A percentile compares a stretch with the other conserved stretches of the same genome.
These are phyloP conservation scores for Didymella segeticola DNA, from an alignment of 2,329 filamentous ascomycete genomes.

Conservation along the genomic window DNA sequence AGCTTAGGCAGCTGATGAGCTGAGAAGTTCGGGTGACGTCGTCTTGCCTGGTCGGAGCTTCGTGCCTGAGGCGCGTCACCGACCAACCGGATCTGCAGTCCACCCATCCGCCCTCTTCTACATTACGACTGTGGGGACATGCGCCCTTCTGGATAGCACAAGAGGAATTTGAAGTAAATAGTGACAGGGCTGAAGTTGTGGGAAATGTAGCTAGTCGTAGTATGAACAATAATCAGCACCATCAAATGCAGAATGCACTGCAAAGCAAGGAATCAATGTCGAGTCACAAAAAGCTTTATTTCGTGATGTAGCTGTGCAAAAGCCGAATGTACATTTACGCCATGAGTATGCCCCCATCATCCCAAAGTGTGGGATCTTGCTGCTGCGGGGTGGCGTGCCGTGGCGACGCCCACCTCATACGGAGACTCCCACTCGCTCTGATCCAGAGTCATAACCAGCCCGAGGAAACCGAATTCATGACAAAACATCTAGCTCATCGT, in stretches of 20 bases:
- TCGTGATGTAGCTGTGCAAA: slow-evolving; percentile 44
- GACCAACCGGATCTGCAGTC: slow-evolving; percentile 17
- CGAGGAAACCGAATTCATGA: slow-evolving; percentile 47
- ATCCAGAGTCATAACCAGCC: slow-evolving; percentile 51
- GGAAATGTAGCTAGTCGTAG: background rate
- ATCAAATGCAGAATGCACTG: background rate
- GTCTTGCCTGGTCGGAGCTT: slow-evolving; percentile 26
- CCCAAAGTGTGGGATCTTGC: slow-evolving; percentile 45
- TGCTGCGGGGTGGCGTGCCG: slow-evolving; percentile 38
- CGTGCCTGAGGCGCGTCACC: slow-evolving; percentile 9
- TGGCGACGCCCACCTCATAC: slow-evolving; percentile 36
- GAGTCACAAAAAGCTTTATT: slow-evolving; percentile 39
- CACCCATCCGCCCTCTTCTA: slow-evolving; percentile 1
- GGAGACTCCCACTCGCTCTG: slow-evolving; percentile 44
- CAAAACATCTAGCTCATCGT: slow-evolving; percentile 43
- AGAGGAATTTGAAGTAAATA: background rate
- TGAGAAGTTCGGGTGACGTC: slow-evolving; percentile 38
- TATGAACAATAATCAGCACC: background rate
- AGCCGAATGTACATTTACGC: slow-evolving; percentile 49
- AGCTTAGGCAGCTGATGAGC: slow-evolving; percentile 26
- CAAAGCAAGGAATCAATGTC: background rate
- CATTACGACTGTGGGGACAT: slow-evolving; percentile 12
- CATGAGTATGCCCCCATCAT: slow-evolving; percentile 50
- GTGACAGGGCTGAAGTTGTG: background rate
- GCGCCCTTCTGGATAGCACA: background rate